phyloP scores from a whole-genome alignment of 352 stramenopile genomes.

The Globisporangium alternatum region DNA sequence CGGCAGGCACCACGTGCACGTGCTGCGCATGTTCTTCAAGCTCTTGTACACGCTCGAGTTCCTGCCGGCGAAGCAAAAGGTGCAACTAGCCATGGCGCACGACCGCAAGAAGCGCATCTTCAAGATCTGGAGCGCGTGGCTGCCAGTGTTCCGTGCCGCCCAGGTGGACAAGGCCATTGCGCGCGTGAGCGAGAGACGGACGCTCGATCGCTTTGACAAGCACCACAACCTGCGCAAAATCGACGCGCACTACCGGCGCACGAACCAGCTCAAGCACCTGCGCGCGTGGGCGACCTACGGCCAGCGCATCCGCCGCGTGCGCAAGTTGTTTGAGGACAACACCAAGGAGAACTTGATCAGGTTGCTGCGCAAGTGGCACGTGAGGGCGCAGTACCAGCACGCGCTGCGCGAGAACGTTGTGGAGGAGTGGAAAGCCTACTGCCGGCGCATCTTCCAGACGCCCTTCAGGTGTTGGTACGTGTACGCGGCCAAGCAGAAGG shows the following conservation, averaged over 20 bases:
- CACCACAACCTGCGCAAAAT: slow-evolving; percentile 71
- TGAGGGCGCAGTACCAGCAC: slow-evolving; percentile 58
- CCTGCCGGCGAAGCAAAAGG: slow-evolving; percentile 42
- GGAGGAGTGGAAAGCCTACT: slow-evolving; percentile 63
- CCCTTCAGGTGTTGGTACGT: slow-evolving; percentile 74
- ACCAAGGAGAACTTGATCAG: slow-evolving; percentile 38
- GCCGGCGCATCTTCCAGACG: slow-evolving; percentile 61
- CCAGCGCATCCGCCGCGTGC: slow-evolving; percentile 52
- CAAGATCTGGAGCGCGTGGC: slow-evolving; percentile 32
- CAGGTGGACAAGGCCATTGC: slow-evolving; percentile 65
- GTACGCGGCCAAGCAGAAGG: slow-evolving; percentile 34
- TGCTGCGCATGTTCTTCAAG: slow-evolving; percentile 50
- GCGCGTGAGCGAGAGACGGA: slow-evolving; percentile 41
- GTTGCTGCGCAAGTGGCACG: slow-evolving; percentile 45
- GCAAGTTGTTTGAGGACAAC: slow-evolving; percentile 59
- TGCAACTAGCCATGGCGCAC: slow-evolving; percentile 29
- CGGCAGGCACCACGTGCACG: slow-evolving; percentile 23
- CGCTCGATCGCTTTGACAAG: slow-evolving; percentile 65
- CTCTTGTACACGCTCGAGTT: slow-evolving; percentile 42
- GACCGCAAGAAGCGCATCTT: slow-evolving; percentile 34
- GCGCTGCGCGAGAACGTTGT: slow-evolving; percentile 42
- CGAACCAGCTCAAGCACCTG: slow-evolving; percentile 51
- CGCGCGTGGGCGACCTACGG: slow-evolving; percentile 47
- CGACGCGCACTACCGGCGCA: slow-evolving; percentile 56
- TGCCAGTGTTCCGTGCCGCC: slow-evolving; percentile 39